Conservation (phyloP, 306 rosid genomes). For the Trifolium subterraneum region DNA sequence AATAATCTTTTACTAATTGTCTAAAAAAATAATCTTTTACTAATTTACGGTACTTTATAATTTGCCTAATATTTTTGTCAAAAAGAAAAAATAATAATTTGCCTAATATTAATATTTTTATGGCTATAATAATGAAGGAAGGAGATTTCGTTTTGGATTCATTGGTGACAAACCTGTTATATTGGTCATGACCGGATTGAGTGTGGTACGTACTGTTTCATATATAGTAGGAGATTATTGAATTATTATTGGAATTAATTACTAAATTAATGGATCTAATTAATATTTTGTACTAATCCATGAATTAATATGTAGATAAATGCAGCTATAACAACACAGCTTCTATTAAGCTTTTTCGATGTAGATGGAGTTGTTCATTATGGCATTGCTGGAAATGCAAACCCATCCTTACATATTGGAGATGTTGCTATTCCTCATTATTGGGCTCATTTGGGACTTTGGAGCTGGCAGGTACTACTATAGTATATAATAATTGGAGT, state of each 20-base stretch:
- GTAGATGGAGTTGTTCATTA: slow-evolving; percentile 72
- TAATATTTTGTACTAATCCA: background rate
- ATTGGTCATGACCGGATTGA: slow-evolving; percentile 49
- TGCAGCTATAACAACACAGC: slow-evolving; percentile 68
- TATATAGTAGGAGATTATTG: background rate
- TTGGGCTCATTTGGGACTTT: slow-evolving; percentile 67
- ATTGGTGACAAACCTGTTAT: slow-evolving; percentile 40
- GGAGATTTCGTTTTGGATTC: slow-evolving; percentile 51
- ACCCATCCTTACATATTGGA: slow-evolving; percentile 61
- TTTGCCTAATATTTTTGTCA: background rate
- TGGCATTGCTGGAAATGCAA: slow-evolving; percentile 78
- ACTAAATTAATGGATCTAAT: background rate
- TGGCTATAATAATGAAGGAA: slow-evolving; percentile 39
- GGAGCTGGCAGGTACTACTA: slow-evolving; percentile 70
- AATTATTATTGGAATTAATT: background rate
- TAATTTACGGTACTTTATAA: background rate
- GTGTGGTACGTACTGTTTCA: slow-evolving; percentile 41
- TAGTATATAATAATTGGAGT: no score
- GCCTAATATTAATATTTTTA: background rate
- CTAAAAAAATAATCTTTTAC: background rate
- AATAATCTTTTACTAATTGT: background rate
- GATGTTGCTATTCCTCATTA: slow-evolving; percentile 60
- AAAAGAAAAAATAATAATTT: no score
- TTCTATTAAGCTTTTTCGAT: slow-evolving; percentile 55
- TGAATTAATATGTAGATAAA: slow-evolving; percentile 48